These are phyloP conservation scores for Mucuna pruriens DNA, from an alignment of 306 rosid species.

Conservation along the genomic window DNA sequence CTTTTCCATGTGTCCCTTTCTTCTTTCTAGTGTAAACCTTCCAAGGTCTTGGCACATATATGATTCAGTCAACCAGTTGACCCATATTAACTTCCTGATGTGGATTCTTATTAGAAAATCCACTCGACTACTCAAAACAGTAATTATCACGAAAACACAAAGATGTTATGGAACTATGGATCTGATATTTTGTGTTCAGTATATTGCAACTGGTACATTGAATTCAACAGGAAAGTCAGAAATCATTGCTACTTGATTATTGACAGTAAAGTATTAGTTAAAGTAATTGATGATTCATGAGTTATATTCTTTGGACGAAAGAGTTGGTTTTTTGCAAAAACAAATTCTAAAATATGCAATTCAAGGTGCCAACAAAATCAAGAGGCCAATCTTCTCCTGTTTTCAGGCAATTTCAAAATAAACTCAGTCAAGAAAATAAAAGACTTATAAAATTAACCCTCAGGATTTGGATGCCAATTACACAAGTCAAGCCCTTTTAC, in stretches of 20 bases:
- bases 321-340: not conserved
- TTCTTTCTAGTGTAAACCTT: not conserved
- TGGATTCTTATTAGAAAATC: not conserved
- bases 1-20: not conserved
- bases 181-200: not conserved
- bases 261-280: not conserved
- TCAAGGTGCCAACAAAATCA: not conserved
- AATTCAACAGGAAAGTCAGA: not conserved
- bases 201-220: not conserved
- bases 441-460: not conserved
- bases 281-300: not conserved
- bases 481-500: not conserved
- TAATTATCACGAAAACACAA: not conserved
- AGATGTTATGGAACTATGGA: not conserved
- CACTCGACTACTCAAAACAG: not conserved
- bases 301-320: not conserved
- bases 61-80: not conserved
- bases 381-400: not conserved
- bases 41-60: no score
- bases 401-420: not conserved
- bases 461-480: not conserved
- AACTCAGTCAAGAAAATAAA: not conserved
- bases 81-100: not conserved
- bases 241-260: not conserved
- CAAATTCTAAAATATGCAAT: not conserved